Conservation (phyloP, 306 rosid species). For the Mucuna pruriens region DNA sequence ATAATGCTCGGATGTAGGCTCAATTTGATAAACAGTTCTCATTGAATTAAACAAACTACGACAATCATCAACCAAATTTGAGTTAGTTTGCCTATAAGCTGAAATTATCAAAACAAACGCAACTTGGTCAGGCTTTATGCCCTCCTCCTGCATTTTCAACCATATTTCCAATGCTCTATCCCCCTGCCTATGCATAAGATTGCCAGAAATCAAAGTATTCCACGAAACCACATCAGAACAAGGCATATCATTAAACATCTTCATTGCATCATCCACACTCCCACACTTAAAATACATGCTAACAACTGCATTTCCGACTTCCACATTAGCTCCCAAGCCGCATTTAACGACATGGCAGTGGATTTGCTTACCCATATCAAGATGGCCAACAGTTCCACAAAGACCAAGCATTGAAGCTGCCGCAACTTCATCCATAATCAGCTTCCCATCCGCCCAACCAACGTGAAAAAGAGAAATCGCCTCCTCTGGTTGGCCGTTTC, state of each 20-base stretch:
- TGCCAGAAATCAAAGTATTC: constrained; percentile 80
- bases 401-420: constrained; percentile 64
- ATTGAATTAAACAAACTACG: constrained; percentile 64
- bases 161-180: constrained; percentile 71
- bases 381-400: constrained; percentile 74
- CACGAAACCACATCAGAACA: constrained; percentile 70
- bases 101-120: constrained; percentile 72
- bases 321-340: constrained; percentile 61
- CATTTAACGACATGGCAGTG: constrained; percentile 68
- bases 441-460: constrained; percentile 60
- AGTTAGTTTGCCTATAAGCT: constrained; percentile 68
- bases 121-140: constrained; percentile 64
- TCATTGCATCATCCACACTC: constrained; percentile 69
- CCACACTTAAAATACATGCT: constrained; percentile 91
- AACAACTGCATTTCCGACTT: constrained; percentile 73
- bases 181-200: constrained; percentile 74
- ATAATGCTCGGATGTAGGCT: constrained; percentile 70
- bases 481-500: constrained; percentile 61
- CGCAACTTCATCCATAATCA: constrained; percentile 73
- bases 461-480: constrained; percentile 66
- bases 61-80: constrained; percentile 70
- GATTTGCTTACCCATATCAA: constrained; percentile 83
- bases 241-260: constrained; percentile 57
- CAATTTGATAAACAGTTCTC: constrained; percentile 54
- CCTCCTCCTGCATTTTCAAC: constrained; percentile 70